A percentile compares a stretch with the other conserved stretches of the same genome.
phyloP scores from a whole-genome alignment of 805 yeast genomes.

The Ascoidea rubescens region DNA sequence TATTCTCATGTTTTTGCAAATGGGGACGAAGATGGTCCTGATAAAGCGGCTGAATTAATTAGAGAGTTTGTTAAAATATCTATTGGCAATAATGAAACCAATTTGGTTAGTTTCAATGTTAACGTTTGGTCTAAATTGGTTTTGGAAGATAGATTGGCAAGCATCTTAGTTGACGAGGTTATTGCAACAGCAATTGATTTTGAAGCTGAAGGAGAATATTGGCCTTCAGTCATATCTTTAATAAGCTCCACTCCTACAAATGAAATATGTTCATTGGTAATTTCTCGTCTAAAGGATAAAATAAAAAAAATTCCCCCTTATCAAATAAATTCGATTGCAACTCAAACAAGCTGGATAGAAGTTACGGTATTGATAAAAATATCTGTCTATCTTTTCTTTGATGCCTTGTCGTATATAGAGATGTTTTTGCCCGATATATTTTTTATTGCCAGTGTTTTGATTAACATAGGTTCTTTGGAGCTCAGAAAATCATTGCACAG shows the following conservation, averaged over 20 bases:
- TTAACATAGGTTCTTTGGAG: slow-evolving; percentile 11
- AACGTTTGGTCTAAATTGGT: slow-evolving; percentile 38
- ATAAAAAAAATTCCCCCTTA: slow-evolving; percentile 19
- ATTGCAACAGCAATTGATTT: slow-evolving; percentile 41
- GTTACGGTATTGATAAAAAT: slow-evolving; percentile 36
- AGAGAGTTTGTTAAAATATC: slow-evolving; percentile 35
- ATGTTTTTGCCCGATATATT: slow-evolving; percentile 38
- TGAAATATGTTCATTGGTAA: slow-evolving; percentile 38
- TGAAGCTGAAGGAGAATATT: slow-evolving; percentile 37
- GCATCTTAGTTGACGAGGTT: slow-evolving; percentile 36
- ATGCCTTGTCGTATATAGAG: slow-evolving; percentile 31
- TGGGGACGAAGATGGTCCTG: slow-evolving; percentile 27
- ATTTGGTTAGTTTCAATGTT: slow-evolving; percentile 28
- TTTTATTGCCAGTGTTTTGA: slow-evolving; percentile 31
- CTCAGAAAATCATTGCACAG: slow-evolving; percentile 33
- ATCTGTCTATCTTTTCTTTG: slow-evolving; percentile 34
- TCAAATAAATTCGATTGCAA: slow-evolving; percentile 15
- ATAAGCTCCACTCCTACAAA: slow-evolving; percentile 34
- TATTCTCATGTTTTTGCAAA: slow-evolving; percentile 27
- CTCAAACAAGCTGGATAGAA: slow-evolving; percentile 35
- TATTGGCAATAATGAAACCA: slow-evolving; percentile 17
- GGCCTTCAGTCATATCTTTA: slow-evolving; percentile 35
- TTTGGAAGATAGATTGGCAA: slow-evolving; percentile 29
- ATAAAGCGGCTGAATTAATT: slow-evolving; percentile 32
- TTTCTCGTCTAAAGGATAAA: slow-evolving; percentile 28